Conservation (phyloP, 129 eudicot species). For the Escallonia herrerae region DNA sequence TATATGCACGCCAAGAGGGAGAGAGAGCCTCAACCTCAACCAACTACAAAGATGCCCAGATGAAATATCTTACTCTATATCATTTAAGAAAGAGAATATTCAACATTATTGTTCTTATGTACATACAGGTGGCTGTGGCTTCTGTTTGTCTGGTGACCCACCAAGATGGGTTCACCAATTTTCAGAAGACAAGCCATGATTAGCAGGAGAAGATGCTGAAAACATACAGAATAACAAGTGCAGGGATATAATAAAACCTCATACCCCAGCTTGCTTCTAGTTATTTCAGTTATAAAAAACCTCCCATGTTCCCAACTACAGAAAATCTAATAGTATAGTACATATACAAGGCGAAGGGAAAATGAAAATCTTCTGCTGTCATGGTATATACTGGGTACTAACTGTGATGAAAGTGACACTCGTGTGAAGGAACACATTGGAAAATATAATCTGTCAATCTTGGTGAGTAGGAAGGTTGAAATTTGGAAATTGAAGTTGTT, state of each 20-base stretch:
- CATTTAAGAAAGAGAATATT: too few species aligned
- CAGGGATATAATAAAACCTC: background rate
- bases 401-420: conserved; percentile 16
- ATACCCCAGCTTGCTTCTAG: background rate
- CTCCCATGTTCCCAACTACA: background rate
- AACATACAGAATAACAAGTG: background rate
- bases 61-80: background rate
- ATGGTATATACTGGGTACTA: background rate
- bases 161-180: conserved; percentile 7
- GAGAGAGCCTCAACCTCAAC: conserved; percentile 7
- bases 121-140: conserved; percentile 11
- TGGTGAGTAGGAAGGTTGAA: background rate
- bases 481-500: too few species aligned
- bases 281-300: conserved; percentile 7
- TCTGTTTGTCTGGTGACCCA: conserved; percentile 32
- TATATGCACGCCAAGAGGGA: background rate
- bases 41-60: conserved; percentile 10
- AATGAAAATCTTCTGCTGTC: background rate
- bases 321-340: background rate
- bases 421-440: conserved; percentile 10
- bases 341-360: background rate
- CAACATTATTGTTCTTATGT: too few species aligned
- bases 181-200: conserved; percentile 25
- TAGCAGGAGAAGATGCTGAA: conserved; percentile 13
- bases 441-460: background rate